A percentile compares a stretch with the other conserved stretches of the same genome.
These are phyloP conservation scores for Penicillium sp. DNA, from an alignment of 2,329 filamentous ascomycete species.

Conservation along the genomic window DNA sequence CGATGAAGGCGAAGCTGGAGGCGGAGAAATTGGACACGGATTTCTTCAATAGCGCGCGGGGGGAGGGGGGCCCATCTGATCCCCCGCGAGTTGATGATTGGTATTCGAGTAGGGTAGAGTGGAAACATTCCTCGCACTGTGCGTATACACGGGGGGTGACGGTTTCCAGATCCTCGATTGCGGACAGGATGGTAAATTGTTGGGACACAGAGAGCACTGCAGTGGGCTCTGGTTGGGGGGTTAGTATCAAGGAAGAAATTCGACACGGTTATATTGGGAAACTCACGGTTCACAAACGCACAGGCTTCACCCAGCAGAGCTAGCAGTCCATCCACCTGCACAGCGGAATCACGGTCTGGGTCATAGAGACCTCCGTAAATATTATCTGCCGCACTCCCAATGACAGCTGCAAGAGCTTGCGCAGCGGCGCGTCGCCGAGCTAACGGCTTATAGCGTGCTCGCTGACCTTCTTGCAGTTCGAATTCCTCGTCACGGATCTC, in stretches of 20 bases:
- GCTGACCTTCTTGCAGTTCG: conserved; percentile 37
- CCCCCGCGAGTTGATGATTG: conserved; percentile 53
- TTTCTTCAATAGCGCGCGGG: conserved; percentile 67
- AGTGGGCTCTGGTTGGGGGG: conserved; percentile 47
- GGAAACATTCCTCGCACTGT: conserved; percentile 75
- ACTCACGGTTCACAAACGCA: conserved; percentile 66
- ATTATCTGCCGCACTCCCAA: conserved; percentile 82
- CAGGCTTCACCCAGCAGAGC: conserved; percentile 81
- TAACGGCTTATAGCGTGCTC: conserved; percentile 52
- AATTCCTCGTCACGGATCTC: conserved; percentile 75
- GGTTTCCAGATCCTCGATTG: conserved; percentile 76
- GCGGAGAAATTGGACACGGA: conserved; percentile 56
- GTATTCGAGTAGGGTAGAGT: conserved; percentile 70
- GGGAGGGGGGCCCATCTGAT: conserved; percentile 48
- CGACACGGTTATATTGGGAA: not conserved
- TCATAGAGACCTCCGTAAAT: conserved; percentile 91
- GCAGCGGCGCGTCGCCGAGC: conserved; percentile 69
- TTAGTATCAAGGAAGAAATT: conserved; percentile 14
- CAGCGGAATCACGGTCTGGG: conserved; percentile 73
- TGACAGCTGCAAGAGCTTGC: conserved; percentile 74
- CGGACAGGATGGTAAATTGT: conserved; percentile 72
- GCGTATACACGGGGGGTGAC: conserved; percentile 70
- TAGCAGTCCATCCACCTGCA: conserved; percentile 83
- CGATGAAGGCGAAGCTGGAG: conserved; percentile 67
- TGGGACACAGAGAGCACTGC: conserved; percentile 67